phyloP scores from a whole-genome alignment of 768 basidiomycete genomes.

The Lentinula boryana region DNA sequence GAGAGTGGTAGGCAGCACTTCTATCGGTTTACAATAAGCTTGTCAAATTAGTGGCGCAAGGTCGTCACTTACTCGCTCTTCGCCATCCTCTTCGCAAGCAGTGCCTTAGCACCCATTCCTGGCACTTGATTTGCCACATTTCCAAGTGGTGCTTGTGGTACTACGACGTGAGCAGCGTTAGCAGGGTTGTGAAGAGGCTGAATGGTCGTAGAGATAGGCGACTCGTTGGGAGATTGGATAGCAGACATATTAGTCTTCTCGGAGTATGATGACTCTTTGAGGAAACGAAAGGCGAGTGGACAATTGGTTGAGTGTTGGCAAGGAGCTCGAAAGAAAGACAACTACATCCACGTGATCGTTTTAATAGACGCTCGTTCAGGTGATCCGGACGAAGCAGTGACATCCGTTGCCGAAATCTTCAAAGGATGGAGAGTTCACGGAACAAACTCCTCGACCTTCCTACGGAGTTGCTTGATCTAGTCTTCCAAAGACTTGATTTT shows the following conservation, averaged over 20 bases:
- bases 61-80: slow-evolving; percentile 65
- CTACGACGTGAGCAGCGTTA: slow-evolving; percentile 70
- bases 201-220: slow-evolving; percentile 52
- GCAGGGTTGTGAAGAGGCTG: slow-evolving; percentile 84
- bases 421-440: too few species aligned
- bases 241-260: slow-evolving; percentile 22
- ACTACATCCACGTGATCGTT: slow-evolving; percentile 15
- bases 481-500: slow-evolving; percentile 22
- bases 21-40: slow-evolving; percentile 30
- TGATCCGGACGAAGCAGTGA: background rate
- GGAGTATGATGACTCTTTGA: background rate
- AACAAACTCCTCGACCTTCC: slow-evolving; percentile 15
- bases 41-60: slow-evolving; percentile 5
- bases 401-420: too few species aligned
- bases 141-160: slow-evolving; percentile 77
- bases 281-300: too few species aligned
- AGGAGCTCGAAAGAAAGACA: background rate
- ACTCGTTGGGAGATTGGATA: slow-evolving; percentile 57
- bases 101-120: slow-evolving; percentile 84
- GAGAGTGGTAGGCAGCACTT: slow-evolving; percentile 86
- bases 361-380: background rate
- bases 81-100: slow-evolving; percentile 91
- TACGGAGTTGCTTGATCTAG: slow-evolving; percentile 19
- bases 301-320: background rate
- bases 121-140: slow-evolving; percentile 54